A percentile compares a stretch with the other conserved stretches of the same genome.
Evolutionary conservation across 352 stramenopile species (phyloP).

Genomic region (Globisporangium cystogenes): DNA sequence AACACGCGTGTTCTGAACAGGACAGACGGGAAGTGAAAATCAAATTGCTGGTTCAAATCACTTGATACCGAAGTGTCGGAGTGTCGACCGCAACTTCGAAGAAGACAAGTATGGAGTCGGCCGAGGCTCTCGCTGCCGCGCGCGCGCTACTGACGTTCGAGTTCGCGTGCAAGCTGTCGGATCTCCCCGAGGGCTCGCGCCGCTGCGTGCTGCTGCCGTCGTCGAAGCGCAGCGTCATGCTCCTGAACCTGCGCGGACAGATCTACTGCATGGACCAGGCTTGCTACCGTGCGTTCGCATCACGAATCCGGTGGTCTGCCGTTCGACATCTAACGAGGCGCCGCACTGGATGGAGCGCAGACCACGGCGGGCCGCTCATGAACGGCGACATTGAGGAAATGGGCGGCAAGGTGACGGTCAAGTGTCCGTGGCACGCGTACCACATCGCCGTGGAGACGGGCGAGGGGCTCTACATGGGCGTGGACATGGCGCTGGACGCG

Average conservation of each 20-base stretch:
- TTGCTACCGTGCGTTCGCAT: conserved; percentile 73
- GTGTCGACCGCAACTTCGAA: too few relatives aligned
- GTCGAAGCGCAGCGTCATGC: conserved; percentile 66
- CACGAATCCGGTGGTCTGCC: too few relatives aligned
- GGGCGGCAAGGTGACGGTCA: conserved; percentile 66
- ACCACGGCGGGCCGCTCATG: conserved; percentile 72
- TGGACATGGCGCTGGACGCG: conserved; percentile 60
- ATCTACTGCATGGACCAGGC: conserved; percentile 85
- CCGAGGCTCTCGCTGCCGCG: too few relatives aligned
- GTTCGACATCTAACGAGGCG: conserved; percentile 1
- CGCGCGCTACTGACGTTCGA: conserved; percentile 46
- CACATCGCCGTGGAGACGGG: conserved; percentile 77
- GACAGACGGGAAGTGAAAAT: too few relatives aligned
- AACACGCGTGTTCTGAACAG: too few relatives aligned
- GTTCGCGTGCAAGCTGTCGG: conserved; percentile 58
- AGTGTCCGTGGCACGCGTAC: conserved; percentile 85
- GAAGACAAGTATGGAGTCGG: too few relatives aligned
- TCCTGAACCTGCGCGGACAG: conserved; percentile 50
- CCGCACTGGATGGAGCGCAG: conserved; percentile 18
- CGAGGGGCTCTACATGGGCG: conserved; percentile 81
- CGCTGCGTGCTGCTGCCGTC: conserved; percentile 53
- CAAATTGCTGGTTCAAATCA: too few relatives aligned
- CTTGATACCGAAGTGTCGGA: too few relatives aligned
- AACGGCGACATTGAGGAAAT: conserved; percentile 86
- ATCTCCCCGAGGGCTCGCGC: conserved; percentile 47